Base-by-base conservation (phyloP, 1,284 basidiomycete species). In the Ceratobasidium sp. region DNA sequence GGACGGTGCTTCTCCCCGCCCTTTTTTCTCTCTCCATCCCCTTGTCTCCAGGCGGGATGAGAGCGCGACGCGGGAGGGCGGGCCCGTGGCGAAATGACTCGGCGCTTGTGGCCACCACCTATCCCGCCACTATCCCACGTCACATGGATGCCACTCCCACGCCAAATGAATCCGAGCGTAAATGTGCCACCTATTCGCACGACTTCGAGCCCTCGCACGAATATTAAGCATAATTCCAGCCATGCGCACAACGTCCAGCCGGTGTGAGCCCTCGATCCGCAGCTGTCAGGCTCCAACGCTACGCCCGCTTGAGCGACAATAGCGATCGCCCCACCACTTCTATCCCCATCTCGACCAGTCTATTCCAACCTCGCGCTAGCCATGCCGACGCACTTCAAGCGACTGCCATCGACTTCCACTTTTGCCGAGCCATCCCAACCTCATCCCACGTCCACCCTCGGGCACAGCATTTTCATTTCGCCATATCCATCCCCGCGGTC, bases 241-340 rank as follows among this genome's bases (percentile, higher is more conserved):
- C n/a, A n/a, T n/a, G n/a, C n/a, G n/a, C n/a, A n/a, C n/a, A n/a
- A n/a, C n/a, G n/a, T n/a, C n/a, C n/a, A n/a, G n/a, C n/a, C n/a
- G n/a, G n/a, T n/a, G n/a, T n/a, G n/a, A n/a, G 31, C 34, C 17
- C 43, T 22, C 43, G n/a, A 42, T 35, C 22, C 22, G 3, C 15
- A 20, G 34, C 32, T 20, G 22, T 35, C 20, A 29, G 47, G 38
- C 55, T 43, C 55, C 55, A 40, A 47, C 57, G 42, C 15, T 29
- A 12, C 40, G 22, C 52, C 64, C 52, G 12, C 40, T 54, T 20
- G 17, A 47, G 64, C 50, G 45, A 67, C 52, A 67, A 67, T 45
- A 54, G 38, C 27, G 5, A 20, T 17, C 35, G 25, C 40, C 40
- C 15, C 35, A 17, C 38, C 20, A 29, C 40, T 58, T 54, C 64